phyloP scores from a whole-genome alignment of 2,329 filamentous ascomycete genomes.

The Aspergillus fischeri region DNA sequence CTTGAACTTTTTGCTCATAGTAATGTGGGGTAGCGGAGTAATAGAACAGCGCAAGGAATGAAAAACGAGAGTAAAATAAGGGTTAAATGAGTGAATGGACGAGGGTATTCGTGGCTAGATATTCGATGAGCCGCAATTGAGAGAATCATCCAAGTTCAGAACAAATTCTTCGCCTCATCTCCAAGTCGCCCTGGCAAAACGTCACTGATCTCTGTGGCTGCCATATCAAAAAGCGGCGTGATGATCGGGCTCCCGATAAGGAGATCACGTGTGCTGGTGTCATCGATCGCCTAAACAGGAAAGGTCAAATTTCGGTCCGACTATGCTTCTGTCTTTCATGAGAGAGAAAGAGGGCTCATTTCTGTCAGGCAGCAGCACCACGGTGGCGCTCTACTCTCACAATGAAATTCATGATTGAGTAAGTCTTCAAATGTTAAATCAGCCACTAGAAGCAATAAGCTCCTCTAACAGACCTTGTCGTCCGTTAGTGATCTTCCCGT shows the following conservation, averaged over 20 bases:
- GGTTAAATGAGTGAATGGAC: not conserved
- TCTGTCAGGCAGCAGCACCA: constrained; percentile 12
- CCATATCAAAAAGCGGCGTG: not conserved
- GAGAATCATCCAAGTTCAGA: not conserved
- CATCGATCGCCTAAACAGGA: constrained; percentile 29
- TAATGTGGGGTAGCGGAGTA: constrained; percentile 31
- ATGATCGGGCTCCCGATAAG: constrained; percentile 27
- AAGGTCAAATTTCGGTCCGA: constrained; percentile 22
- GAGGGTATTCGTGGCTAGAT: not conserved
- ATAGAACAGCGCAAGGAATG: constrained; percentile 16
- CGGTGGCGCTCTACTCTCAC: constrained; percentile 31
- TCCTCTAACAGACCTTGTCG: constrained; percentile 6
- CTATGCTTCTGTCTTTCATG: constrained; percentile 2
- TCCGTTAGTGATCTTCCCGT: constrained; percentile 59
- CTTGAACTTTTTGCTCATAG: constrained; percentile 61
- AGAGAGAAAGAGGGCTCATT: constrained; percentile 9
- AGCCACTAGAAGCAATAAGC: not conserved
- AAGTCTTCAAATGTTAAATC: constrained; percentile 22
- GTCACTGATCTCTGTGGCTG: not conserved
- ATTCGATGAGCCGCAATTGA: not conserved
- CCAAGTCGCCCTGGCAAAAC: not conserved
- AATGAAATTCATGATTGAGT: constrained; percentile 80
- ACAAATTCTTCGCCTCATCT: not conserved
- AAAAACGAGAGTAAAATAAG: constrained; percentile 11
- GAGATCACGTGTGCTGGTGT: constrained; percentile 32